Evolutionary conservation across 164 flowering plant genomes (phyloP).

Genomic region (Warburgia ugandensis): DNA sequence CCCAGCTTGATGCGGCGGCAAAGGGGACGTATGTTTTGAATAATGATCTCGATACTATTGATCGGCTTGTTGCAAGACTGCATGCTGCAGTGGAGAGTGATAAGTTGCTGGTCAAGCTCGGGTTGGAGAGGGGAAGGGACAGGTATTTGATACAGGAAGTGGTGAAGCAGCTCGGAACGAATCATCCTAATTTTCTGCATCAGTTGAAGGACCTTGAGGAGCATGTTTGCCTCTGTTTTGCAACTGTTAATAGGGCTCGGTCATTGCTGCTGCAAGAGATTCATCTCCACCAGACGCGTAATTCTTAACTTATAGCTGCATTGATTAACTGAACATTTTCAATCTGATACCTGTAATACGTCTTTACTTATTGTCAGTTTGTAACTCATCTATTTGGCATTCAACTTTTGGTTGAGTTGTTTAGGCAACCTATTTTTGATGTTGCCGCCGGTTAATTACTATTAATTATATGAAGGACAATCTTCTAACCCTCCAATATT

Average conservation of each 20-base stretch:
- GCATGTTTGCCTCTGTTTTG: slow-evolving; percentile 57
- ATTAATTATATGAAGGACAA: too few relatives aligned
- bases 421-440: too few relatives aligned
- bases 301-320: too few relatives aligned
- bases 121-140: slow-evolving; percentile 60
- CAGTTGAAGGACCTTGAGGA: slow-evolving; percentile 68
- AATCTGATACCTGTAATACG: too few relatives aligned
- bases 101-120: slow-evolving; percentile 40
- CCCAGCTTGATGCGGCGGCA: slow-evolving; percentile 69
- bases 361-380: too few relatives aligned
- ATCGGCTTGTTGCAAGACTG: slow-evolving; percentile 53
- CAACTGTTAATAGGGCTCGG: slow-evolving; percentile 57
- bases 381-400: too few relatives aligned
- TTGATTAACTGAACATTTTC: too few relatives aligned
- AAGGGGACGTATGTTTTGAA: slow-evolving; percentile 54
- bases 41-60: slow-evolving; percentile 61
- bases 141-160: slow-evolving; percentile 43
- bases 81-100: slow-evolving; percentile 48
- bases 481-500: too few relatives aligned
- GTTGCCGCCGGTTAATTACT: too few relatives aligned
- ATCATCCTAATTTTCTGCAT: slow-evolving; percentile 24
- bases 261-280: slow-evolving; percentile 52
- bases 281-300: too few relatives aligned
- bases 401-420: too few relatives aligned
- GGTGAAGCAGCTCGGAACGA: slow-evolving; percentile 52